Conservation (phyloP, 345 rosid genomes). For the Moringa oleifera region DNA sequence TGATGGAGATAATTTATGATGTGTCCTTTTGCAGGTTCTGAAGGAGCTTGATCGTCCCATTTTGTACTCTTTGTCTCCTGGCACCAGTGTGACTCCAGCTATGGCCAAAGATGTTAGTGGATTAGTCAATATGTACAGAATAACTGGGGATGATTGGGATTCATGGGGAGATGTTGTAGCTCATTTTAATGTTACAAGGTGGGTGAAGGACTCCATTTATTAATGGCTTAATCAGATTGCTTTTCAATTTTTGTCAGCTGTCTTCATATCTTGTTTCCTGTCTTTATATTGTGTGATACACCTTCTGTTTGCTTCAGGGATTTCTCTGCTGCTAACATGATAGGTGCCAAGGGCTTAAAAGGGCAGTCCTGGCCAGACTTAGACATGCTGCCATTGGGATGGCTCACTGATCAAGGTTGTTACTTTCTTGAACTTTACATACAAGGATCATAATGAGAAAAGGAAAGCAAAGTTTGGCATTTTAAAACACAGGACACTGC, state of each 20-base stretch:
- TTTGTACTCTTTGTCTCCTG: conserved; percentile 87
- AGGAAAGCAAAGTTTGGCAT: neutral
- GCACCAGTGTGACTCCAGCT: conserved; percentile 70
- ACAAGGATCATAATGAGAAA: neutral
- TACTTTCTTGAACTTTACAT: neutral
- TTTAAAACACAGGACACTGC: neutral
- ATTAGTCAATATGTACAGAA: conserved; percentile 75
- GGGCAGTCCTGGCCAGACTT: conserved; percentile 94
- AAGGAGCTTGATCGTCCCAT: conserved; percentile 64
- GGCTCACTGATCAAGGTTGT: conserved; percentile 85
- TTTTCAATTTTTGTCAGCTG: conserved; percentile 4
- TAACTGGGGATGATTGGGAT: conserved; percentile 98
- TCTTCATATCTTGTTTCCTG: conserved; percentile 1
- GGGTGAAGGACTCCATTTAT: conserved; percentile 9
- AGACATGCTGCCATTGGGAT: conserved; percentile 89
- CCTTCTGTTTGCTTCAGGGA: conserved; percentile 43
- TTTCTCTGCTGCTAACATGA: conserved; percentile 54
- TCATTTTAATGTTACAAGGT: conserved; percentile 87
- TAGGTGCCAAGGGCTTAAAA: conserved; percentile 52
- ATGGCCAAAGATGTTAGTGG: conserved; percentile 70
- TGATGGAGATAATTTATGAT: conserved; percentile 4
- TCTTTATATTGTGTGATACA: conserved; percentile 3
- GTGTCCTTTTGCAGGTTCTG: conserved; percentile 49
- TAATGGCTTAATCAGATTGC: neutral
- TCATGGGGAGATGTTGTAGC: conserved; percentile 70